A percentile compares a stretch with the other conserved stretches of the same genome.
These are phyloP conservation scores for Sarcodon aspratus DNA, from an alignment of 768 basidiomycete species.

Conservation along the genomic window DNA sequence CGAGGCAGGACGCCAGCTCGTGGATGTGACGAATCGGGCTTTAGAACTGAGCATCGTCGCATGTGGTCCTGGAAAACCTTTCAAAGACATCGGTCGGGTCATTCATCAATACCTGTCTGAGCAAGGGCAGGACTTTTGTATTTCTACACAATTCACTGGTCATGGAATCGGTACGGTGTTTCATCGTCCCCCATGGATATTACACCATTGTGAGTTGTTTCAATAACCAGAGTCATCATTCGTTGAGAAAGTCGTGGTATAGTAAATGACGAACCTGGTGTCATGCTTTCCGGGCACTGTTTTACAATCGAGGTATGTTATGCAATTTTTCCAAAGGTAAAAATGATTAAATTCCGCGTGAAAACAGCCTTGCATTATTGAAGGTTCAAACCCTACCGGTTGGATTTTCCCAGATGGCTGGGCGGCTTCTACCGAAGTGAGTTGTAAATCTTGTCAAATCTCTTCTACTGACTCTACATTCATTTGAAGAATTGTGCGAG, in stretches of 20 bases:
- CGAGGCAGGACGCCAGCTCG: conserved; percentile 51
- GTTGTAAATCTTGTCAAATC: conserved; percentile 7
- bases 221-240: not conserved
- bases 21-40: conserved; percentile 50
- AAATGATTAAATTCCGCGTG: not conserved
- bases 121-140: conserved; percentile 32
- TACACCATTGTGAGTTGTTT: conserved; percentile 51
- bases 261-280: conserved; percentile 78
- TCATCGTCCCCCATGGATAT: conserved; percentile 75
- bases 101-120: conserved; percentile 31
- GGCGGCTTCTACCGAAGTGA: conserved; percentile 83
- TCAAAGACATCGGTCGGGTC: conserved; percentile 58
- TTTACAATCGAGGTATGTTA: conserved; percentile 79
- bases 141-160: conserved; percentile 67
- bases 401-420: conserved; percentile 89
- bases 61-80: conserved; percentile 64
- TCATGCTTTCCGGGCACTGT: conserved; percentile 78
- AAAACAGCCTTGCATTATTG: conserved; percentile 60
- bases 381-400: conserved; percentile 54
- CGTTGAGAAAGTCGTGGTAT: not conserved
- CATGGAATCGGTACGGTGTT: conserved; percentile 83
- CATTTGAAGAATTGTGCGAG: conserved; percentile 59
- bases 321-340: not conserved
- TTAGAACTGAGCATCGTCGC: conserved; percentile 57
- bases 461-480: not conserved